Base-by-base conservation (phyloP, 2,329 filamentous ascomycete species). In the Blastomyces gilchristii region DNA sequence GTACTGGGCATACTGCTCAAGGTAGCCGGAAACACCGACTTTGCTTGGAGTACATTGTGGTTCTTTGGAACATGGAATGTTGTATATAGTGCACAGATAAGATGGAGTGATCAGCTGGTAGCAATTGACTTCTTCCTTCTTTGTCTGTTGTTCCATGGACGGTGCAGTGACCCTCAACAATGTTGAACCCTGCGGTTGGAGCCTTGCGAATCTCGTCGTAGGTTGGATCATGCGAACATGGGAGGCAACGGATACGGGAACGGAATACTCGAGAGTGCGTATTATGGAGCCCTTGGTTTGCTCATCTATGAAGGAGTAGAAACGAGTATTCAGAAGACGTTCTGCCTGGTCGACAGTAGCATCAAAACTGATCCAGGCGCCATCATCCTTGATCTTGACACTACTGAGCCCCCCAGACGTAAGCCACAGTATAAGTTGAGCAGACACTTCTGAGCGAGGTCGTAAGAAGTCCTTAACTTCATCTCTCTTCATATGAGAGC, bases 181-280 rank as follows among this genome's bases (percentile, higher is more conserved):
- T 70, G 63, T 82, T 67, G 39, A 71, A 71, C 41, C 41, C 18
- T 66, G 64, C 1, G 37, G 63, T 45, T 53, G 57, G 22, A 60
- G 22, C 28, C 49, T 50, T 28, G 82, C 82, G 64, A 88, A 88
- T 49, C 82, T 79, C 3, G 83, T 88, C 0, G 85, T 88, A 0
- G 86, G 86, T 71, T 87, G 84, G 58, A 88, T 83, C 69, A 87
- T 79, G 63, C 83, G 82, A 63, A 89, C 79, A 68, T 84, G 78
- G 53, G 76, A 68, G 61, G 79, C 78, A 8, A 89, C 72, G 0
- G 79, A 72, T 60, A 77, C 76, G 0, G 86, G 87, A 0, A 89
- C 79, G 0, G 84, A 87, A 73, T 89, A 89, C 57, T 79, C 75
- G 18, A 83, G 73, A 5, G 82, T 80, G 53, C 86, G 80, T 49